Base-by-base conservation (phyloP, 2,329 filamentous ascomycete species). In the Nannizzia gypsea region DNA sequence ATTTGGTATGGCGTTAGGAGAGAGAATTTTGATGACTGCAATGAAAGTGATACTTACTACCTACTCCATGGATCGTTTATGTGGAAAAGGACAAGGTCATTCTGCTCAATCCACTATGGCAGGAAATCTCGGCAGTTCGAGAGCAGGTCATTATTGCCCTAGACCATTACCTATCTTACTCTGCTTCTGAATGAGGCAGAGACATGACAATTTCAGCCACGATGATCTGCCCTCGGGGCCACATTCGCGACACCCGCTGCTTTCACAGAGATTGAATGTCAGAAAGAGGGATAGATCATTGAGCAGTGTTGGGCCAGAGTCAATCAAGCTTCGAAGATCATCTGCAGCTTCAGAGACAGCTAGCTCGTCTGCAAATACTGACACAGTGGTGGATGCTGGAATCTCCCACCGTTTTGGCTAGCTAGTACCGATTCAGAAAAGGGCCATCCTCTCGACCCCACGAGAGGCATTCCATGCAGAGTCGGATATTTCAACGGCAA, bases 1-100 rank as follows among this genome's bases (percentile, higher is more conserved):
- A 52, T 52, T 52, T 52, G 48, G 48, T 31, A 52, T 31, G 48
- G 48, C 48, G 48, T 52, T 52, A 31, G 48, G n/a, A 31, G 44
- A 44, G n/a, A 22, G 48, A 26, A 15, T 52, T 52, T 52, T 52
- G 42, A 46, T 22, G 42, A 46, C 20, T 46, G 38, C 38, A 42
- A 42, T 42, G 38, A 42, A 11, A 46, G 22, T 22, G 6, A 46
- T 20, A 46, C 17, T 4, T 46, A 46, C 17, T 22, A 22, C 22
- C 13, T 9, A n/a, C n/a, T n/a, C n/a, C n/a, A n/a, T n/a, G n/a
- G n/a, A n/a, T n/a, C 15, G 15, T 20, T 5, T 44, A 44, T 44
- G n/a, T n/a, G 17, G 17, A 2, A 44, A 44, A 44, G 6, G 9
- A 36, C 31, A 3, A 11, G 31, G 13, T 11, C 4, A 36, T 36